Evolutionary conservation across 2,329 filamentous ascomycete species (phyloP).

Genomic region (Parasarocladium wereldwijsianum): DNA sequence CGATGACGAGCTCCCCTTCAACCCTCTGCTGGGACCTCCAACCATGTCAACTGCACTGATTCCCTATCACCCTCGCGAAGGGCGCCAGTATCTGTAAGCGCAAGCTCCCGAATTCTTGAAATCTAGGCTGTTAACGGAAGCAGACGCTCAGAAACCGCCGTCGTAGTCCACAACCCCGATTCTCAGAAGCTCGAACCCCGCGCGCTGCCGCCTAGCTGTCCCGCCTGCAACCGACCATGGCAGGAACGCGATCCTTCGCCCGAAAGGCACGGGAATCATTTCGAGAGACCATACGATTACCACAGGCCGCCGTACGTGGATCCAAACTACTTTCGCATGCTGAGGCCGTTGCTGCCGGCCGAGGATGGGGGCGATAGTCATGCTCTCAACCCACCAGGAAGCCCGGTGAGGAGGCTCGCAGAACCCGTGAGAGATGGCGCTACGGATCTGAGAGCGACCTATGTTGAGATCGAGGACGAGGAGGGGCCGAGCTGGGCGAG

Average conservation of each 20-base stretch:
- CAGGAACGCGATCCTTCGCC: slow-evolving; percentile 26
- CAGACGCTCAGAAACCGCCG: slow-evolving; percentile 82
- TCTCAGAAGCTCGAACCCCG: slow-evolving; percentile 78
- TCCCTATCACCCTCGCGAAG: slow-evolving; percentile 59
- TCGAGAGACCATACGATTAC: slow-evolving; percentile 24
- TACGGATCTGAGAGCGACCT: slow-evolving; percentile 1
- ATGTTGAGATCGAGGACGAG: slow-evolving; percentile 12
- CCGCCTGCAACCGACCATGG: slow-evolving; percentile 74
- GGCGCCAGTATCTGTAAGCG: slow-evolving; percentile 12
- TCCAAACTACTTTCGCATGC: slow-evolving; percentile 90
- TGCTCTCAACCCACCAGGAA: slow-evolving; percentile 26
- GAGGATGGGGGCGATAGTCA: slow-evolving; percentile 29
- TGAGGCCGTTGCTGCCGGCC: too few species aligned
- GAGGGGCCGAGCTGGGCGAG: slow-evolving; percentile 15
- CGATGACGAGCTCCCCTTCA: too few species aligned
- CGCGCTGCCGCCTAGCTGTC: slow-evolving; percentile 64
- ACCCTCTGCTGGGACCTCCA: too few species aligned
- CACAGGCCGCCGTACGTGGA: slow-evolving; percentile 59
- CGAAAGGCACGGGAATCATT: slow-evolving; percentile 34
- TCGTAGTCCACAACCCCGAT: slow-evolving; percentile 78
- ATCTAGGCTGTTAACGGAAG: not conserved
- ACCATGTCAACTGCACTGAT: too few species aligned
- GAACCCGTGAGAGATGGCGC: not conserved
- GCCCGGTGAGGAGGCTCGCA: slow-evolving; percentile 35
- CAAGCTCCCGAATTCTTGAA: not conserved